Evolutionary conservation across 2,329 filamentous ascomycete genomes (phyloP).

Genomic region (Aspergillus tamarii): DNA sequence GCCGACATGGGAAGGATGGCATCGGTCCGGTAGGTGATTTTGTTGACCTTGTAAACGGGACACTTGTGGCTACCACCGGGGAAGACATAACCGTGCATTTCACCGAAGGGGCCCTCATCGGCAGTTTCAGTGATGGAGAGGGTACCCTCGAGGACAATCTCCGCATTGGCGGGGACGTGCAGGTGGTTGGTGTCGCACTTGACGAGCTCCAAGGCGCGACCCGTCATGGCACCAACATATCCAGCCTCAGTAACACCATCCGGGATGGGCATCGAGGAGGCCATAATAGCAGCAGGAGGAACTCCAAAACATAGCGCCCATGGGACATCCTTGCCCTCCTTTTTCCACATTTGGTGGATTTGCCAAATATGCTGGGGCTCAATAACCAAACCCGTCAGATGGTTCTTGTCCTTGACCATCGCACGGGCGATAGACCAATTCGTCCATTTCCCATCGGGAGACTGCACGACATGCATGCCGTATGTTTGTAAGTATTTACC

Average conservation of each 20-base stretch:
- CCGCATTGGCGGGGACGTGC: constrained; percentile 52
- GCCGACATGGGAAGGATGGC: constrained; percentile 53
- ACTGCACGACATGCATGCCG: constrained; percentile 53
- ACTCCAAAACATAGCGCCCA: constrained; percentile 55
- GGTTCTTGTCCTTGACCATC: constrained; percentile 52
- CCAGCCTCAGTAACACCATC: constrained; percentile 53
- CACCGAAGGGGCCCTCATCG: constrained; percentile 55
- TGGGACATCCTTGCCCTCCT: constrained; percentile 50
- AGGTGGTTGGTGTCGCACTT: constrained; percentile 58
- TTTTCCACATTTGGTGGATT: constrained; percentile 53
- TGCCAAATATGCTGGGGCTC: constrained; percentile 52
- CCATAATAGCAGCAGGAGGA: constrained; percentile 55
- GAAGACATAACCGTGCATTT: constrained; percentile 52
- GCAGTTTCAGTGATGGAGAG: constrained; percentile 49
- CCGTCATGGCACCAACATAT: constrained; percentile 54
- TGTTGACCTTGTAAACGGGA: constrained; percentile 50
- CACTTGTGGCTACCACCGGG: constrained; percentile 42
- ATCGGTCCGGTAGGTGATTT: constrained; percentile 53
- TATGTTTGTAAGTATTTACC: constrained; percentile 57
- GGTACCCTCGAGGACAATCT: constrained; percentile 57
- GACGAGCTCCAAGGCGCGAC: constrained; percentile 50
- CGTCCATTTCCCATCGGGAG: constrained; percentile 52
- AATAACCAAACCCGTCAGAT: constrained; percentile 48
- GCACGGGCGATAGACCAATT: constrained; percentile 44
- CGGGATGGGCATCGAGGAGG: constrained; percentile 53